These are phyloP conservation scores for Acer campestre DNA, from an alignment of 345 rosid genomes.

Conservation along the genomic window DNA sequence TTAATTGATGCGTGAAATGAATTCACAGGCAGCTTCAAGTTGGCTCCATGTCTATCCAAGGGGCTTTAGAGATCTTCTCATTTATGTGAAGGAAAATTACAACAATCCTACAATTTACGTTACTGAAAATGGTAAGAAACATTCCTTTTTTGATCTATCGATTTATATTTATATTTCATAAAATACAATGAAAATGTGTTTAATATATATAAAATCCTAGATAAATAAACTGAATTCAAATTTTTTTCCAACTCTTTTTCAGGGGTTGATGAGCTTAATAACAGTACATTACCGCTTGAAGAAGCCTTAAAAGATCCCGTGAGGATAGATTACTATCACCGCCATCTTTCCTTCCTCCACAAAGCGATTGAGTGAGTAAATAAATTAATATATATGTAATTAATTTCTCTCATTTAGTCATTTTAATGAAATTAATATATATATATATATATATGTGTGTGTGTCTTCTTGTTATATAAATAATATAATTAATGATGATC, in stretches of 20 bases:
- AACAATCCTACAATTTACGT: slow-evolving; percentile 45
- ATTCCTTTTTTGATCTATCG: too few species aligned
- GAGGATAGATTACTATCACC: slow-evolving; percentile 12
- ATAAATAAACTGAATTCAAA: background rate
- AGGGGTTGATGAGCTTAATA: slow-evolving; percentile 11
- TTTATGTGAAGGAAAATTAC: slow-evolving; percentile 41
- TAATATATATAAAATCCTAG: too few species aligned
- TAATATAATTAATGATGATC: too few species aligned
- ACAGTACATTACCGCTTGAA: slow-evolving; percentile 19
- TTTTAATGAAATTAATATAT: too few species aligned
- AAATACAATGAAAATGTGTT: too few species aligned
- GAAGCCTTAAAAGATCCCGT: slow-evolving; percentile 15
- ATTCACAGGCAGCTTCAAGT: slow-evolving; percentile 33
- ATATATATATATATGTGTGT: too few species aligned
- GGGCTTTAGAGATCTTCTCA: slow-evolving; percentile 45
- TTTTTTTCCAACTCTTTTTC: background rate
- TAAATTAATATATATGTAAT: background rate
- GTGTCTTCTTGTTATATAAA: too few species aligned
- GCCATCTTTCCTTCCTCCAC: slow-evolving; percentile 20
- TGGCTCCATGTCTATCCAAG: slow-evolving; percentile 50
- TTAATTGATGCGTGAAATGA: background rate
- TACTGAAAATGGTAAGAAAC: slow-evolving; percentile 52
- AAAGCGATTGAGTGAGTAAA: slow-evolving; percentile 22
- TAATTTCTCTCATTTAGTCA: too few species aligned
- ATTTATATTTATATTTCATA: too few species aligned